These are phyloP conservation scores for Lactarius sanguifluus DNA, from an alignment of 768 basidiomycete genomes.

Conservation along the genomic window DNA sequence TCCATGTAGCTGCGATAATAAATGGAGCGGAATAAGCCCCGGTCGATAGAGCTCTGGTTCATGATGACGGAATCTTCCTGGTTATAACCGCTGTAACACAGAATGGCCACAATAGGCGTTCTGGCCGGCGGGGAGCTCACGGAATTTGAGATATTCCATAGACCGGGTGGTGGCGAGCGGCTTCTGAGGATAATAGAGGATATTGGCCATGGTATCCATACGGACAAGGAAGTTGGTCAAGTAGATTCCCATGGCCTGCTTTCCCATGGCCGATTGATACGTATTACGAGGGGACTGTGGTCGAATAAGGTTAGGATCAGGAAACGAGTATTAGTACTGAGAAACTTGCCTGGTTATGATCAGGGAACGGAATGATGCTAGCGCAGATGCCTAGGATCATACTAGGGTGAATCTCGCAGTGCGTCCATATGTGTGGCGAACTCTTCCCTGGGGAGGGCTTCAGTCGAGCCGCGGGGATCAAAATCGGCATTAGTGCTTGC, in stretches of 20 bases:
- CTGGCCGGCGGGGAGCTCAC: slow-evolving; percentile 97
- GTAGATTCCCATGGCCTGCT: slow-evolving; percentile 99
- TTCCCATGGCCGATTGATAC: slow-evolving; percentile 99
- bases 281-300: slow-evolving; percentile 98
- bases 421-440: slow-evolving; percentile 87
- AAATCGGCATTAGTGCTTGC: slow-evolving; percentile 54
- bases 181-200: slow-evolving; percentile 98
- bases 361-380: slow-evolving; percentile 99
- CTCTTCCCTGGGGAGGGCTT: slow-evolving; percentile 67
- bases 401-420: slow-evolving; percentile 98
- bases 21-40: slow-evolving; percentile 96
- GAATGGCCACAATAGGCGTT: slow-evolving; percentile 97
- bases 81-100: slow-evolving; percentile 99
- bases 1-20: slow-evolving; percentile 99
- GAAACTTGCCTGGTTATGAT: slow-evolving; percentile 89
- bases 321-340: neutral
- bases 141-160: slow-evolving; percentile 99
- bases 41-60: slow-evolving; percentile 98
- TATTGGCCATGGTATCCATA: slow-evolving; percentile 99
- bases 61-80: slow-evolving; percentile 99
- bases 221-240: slow-evolving; percentile 97
- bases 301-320: slow-evolving; percentile 19
- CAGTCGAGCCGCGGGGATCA: slow-evolving; percentile 84
- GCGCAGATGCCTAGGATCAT: slow-evolving; percentile 99
- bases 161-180: slow-evolving; percentile 97